These are phyloP conservation scores for Leccinum subfulvum DNA, from an alignment of 1,284 basidiomycete genomes.

Conservation along the genomic window DNA sequence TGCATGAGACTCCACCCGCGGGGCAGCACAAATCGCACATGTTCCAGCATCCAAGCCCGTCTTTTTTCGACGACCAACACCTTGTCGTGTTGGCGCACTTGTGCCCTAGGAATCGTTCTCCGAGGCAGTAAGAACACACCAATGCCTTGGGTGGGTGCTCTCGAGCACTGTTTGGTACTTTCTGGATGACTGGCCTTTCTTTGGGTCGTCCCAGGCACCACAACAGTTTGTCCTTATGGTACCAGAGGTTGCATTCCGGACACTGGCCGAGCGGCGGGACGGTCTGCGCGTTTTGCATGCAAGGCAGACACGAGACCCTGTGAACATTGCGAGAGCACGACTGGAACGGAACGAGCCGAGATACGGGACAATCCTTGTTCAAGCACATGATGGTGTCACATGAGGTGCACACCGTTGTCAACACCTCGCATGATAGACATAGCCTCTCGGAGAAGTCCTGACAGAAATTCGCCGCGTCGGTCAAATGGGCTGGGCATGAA, in stretches of 20 bases:
- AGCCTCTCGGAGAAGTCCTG: conserved; percentile 11
- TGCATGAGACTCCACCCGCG: conserved; percentile 21
- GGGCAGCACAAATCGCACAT: conserved; percentile 14
- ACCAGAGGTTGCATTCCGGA: conserved; percentile 24
- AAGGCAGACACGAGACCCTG: conserved; percentile 14
- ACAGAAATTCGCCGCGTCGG: background rate
- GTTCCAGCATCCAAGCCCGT: too few relatives aligned
- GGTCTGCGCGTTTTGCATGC: conserved; percentile 10
- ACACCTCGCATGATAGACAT: background rate
- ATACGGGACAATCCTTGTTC: conserved; percentile 19
- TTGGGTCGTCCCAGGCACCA: conserved; percentile 8
- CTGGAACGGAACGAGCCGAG: conserved; percentile 5
- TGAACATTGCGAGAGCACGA: background rate
- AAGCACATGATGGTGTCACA: conserved; percentile 20
- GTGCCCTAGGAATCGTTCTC: too few relatives aligned
- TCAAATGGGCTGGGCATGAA: background rate
- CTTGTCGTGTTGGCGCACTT: too few relatives aligned
- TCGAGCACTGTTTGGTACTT: too few relatives aligned
- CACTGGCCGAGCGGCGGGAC: conserved; percentile 23
- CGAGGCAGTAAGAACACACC: too few relatives aligned
- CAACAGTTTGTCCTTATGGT: conserved; percentile 21
- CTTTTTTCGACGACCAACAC: too few relatives aligned
- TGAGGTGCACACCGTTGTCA: conserved; percentile 9
- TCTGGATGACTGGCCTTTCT: background rate
- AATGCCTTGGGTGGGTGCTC: too few relatives aligned